Evolutionary conservation across 2,329 filamentous ascomycete genomes (phyloP), one percentile per base, ranked within the genome.

Genomic region (Exophiala sp.): DNA sequence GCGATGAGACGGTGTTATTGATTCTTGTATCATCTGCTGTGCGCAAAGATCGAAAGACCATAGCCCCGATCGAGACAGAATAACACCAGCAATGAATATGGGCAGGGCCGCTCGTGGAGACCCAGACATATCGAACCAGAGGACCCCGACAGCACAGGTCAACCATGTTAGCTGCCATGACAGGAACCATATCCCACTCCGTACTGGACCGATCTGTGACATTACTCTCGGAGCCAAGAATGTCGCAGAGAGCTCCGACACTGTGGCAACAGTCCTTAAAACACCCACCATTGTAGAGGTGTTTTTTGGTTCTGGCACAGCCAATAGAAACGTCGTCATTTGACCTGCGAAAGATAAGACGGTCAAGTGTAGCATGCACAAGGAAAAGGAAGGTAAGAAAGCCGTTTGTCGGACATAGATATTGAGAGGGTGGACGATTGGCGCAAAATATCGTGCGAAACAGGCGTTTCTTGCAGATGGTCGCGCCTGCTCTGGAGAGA

Each of bases 131-230:
- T 58, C 61, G 2, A 63, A 65, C 47, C 73, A 73, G 61, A 80
- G 81, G 14, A 74, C 66, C 2, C 65, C 61, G 2, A 77, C 67
- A 0, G 75, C 80, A 0, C 66, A 71, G 1, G 71, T 72, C 3
- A 85, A 70, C 60, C 78, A 83, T 2, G 73, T 52, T n/a, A 86
- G 72, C 65, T 90, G 86, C 80, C 84, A 88, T 51, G 79, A 84
- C 8, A 86, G 65, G 58, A 82, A 83, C 88, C 88, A 91, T 2
- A 90, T 74, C 0, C 87, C 88, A 0, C 80, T 77, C n/a, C 88
- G 74, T 6, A 88, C 73, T 1, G 78, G 71, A 0, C 84, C 82
- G 36, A 86, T 78, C 36, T 68, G 70, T 2, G 68, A 67, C 65
- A 82, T 78, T 3, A 78, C 68, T 12, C 71, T 63, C 0, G 80